Evolutionary conservation across 176 grass and related monocot genomes (phyloP).

Genomic region (Saccharum officinarum): DNA sequence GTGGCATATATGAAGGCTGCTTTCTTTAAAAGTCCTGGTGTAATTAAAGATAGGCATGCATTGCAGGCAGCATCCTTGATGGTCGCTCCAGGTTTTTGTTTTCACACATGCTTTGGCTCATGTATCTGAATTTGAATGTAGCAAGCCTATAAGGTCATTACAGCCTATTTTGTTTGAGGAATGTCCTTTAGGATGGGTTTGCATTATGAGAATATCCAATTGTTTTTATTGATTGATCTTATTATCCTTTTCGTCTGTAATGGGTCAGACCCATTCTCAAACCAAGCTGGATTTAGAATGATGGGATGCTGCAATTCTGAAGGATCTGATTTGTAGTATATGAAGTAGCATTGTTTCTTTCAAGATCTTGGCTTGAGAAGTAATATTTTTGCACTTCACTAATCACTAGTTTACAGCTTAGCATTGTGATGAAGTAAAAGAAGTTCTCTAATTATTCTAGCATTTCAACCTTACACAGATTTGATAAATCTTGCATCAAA

Average conservation of each 20-base stretch:
- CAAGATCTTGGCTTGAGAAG: constrained; percentile 7
- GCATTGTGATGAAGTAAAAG: constrained; percentile 4
- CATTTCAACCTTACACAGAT: constrained; percentile 6
- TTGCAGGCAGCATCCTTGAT: constrained; percentile 68
- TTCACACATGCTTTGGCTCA: constrained; percentile 18
- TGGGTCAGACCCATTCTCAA: neutral
- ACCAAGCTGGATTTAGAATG: constrained; percentile 17
- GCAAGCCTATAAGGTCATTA: neutral
- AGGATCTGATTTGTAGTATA: neutral
- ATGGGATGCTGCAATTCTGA: constrained; percentile 20
- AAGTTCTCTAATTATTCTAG: neutral
- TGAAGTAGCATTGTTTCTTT: constrained; percentile 2
- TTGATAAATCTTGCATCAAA: constrained; percentile 13
- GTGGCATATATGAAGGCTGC: constrained; percentile 92
- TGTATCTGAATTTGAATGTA: constrained; percentile 24
- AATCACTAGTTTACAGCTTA: neutral
- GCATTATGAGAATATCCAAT: neutral
- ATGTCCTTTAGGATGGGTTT: neutral
- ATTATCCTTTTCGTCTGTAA: neutral
- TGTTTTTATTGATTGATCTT: neutral
- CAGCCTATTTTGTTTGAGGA: constrained; percentile 24
- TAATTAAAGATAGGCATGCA: constrained; percentile 72
- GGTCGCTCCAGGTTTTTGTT: constrained; percentile 67
- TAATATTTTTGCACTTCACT: neutral
- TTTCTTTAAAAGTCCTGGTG: constrained; percentile 77